These are phyloP conservation scores for Colletotrichum sp. DNA, from an alignment of 2,329 filamentous ascomycete genomes.

Conservation along the genomic window DNA sequence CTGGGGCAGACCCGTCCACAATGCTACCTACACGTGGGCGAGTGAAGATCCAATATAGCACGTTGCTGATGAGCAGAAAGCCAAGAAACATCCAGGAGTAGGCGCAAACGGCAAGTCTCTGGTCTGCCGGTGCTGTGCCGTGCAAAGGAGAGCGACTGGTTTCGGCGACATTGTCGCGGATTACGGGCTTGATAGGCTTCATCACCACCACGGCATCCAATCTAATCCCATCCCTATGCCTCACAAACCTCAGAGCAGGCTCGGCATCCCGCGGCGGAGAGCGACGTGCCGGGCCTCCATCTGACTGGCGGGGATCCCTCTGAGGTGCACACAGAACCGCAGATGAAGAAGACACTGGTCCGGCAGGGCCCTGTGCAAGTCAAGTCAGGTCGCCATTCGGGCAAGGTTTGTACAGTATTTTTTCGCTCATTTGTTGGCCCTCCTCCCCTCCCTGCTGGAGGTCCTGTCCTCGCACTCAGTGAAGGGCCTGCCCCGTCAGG, in stretches of 20 bases:
- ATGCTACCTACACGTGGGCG: background rate
- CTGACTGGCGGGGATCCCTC: background rate
- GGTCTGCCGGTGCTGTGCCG: background rate
- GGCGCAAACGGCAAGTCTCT: slow-evolving; percentile 3
- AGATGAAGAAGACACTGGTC: background rate
- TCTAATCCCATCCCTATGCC: background rate
- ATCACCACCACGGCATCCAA: background rate
- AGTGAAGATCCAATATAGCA: background rate
- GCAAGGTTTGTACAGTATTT: background rate
- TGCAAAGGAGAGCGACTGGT: background rate
- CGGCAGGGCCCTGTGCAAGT: background rate
- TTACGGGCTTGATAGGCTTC: background rate
- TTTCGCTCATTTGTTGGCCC: background rate
- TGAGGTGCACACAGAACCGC: background rate
- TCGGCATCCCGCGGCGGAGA: slow-evolving; percentile 4
- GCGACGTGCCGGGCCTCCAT: background rate
- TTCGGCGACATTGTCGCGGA: background rate
- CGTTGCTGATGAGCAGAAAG: background rate
- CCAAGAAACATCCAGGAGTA: background rate
- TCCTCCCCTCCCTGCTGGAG: background rate
- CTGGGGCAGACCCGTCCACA: background rate
- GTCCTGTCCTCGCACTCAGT: background rate
- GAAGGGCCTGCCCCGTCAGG: background rate
- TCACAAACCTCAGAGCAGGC: background rate
- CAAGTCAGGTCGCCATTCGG: background rate